Conservation (phyloP, 768 basidiomycete genomes). For the Termitomyces sp. region DNA sequence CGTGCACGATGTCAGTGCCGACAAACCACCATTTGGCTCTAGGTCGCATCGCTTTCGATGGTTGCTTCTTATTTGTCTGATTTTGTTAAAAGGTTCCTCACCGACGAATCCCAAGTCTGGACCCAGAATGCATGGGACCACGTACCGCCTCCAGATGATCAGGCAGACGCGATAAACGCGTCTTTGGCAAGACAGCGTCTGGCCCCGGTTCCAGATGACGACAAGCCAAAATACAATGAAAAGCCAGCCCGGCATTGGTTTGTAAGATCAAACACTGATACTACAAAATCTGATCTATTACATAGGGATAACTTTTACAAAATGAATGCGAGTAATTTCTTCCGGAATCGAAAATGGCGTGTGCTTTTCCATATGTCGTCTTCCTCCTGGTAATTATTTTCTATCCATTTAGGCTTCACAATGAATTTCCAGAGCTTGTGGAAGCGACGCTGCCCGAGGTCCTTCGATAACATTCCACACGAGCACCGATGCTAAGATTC, state of each 20-base stretch:
- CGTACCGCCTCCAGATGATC: slow-evolving; percentile 78
- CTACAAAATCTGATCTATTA: slow-evolving; percentile 13
- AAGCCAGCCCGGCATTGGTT: slow-evolving; percentile 74
- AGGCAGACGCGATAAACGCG: slow-evolving; percentile 63
- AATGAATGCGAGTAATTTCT: slow-evolving; percentile 81
- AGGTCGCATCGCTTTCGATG: slow-evolving; percentile 32
- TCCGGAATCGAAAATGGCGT: slow-evolving; percentile 89
- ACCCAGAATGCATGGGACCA: slow-evolving; percentile 90
- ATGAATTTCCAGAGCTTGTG: slow-evolving; percentile 92
- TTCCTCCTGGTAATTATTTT: background rate
- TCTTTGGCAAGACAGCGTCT: slow-evolving; percentile 67
- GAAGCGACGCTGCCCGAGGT: slow-evolving; percentile 65
- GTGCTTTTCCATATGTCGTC: background rate
- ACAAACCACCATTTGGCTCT: slow-evolving; percentile 68
- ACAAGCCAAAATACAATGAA: slow-evolving; percentile 66
- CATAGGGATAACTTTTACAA: slow-evolving; percentile 93
- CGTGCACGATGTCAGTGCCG: slow-evolving; percentile 50
- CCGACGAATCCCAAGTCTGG: slow-evolving; percentile 71
- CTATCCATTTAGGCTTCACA: slow-evolving; percentile 58
- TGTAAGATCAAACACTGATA: slow-evolving; percentile 10
- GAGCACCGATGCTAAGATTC: slow-evolving; percentile 8
- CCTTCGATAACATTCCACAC: slow-evolving; percentile 6
- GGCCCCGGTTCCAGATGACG: slow-evolving; percentile 69
- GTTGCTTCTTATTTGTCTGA: background rate
- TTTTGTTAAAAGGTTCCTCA: slow-evolving; percentile 53